A percentile compares a stretch with the other conserved stretches of the same genome.
These are phyloP conservation scores for Calonectria honghensis DNA, from an alignment of 2,329 filamentous ascomycete genomes.

Conservation along the genomic window DNA sequence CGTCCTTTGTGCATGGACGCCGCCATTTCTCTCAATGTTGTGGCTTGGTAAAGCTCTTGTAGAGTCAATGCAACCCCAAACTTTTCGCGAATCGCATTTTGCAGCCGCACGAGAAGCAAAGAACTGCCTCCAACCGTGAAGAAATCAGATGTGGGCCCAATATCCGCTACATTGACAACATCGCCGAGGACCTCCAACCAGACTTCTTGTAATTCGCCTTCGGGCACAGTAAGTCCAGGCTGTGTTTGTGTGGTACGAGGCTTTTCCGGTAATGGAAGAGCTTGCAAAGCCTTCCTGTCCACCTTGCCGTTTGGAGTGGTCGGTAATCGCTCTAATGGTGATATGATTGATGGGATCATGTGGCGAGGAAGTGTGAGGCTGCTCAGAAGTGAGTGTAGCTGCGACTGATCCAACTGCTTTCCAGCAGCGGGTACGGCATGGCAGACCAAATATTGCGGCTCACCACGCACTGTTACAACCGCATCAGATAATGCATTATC, in stretches of 20 bases:
- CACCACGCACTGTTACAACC: not conserved
- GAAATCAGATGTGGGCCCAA: constrained; percentile 59
- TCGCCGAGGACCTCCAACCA: not conserved
- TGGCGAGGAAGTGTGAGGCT: not conserved
- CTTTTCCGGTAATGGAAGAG: not conserved
- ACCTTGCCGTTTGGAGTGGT: not conserved
- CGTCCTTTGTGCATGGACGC: not conserved
- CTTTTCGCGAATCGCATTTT: constrained; percentile 55
- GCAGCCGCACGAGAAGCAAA: constrained; percentile 62
- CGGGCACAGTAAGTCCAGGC: not conserved
- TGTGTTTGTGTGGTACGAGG: no score
- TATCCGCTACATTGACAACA: not conserved
- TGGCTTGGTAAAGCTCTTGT: constrained; percentile 61
- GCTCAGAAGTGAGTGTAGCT: not conserved
- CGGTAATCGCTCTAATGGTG: not conserved
- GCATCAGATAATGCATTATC: not conserved
- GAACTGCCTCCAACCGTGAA: constrained; percentile 66
- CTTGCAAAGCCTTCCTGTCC: not conserved
- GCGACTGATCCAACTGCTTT: not conserved
- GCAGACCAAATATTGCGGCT: not conserved
- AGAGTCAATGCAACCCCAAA: constrained; percentile 52
- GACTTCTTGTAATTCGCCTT: not conserved
- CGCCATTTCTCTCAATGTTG: constrained; percentile 64
- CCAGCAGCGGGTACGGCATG: not conserved
- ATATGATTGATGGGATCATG: not conserved